A percentile compares a stretch with the other conserved stretches of the same genome.
Conservation (phyloP, 2,329 filamentous ascomycete species). For the Paecilomyces dactylethromorphus region DNA sequence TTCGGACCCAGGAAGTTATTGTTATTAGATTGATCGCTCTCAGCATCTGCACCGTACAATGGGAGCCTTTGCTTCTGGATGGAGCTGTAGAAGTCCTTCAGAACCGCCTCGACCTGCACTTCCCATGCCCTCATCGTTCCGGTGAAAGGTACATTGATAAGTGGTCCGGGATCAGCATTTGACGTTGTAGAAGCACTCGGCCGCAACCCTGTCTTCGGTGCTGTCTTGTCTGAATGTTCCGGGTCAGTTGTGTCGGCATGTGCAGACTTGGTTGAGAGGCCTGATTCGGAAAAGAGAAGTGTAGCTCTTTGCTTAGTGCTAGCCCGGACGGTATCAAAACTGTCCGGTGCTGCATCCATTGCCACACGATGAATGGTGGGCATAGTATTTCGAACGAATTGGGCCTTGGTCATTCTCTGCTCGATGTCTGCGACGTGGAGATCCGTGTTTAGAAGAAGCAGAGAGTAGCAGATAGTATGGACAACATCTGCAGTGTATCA, state of each 20-base stretch:
- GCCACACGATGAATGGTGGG: conserved; percentile 76
- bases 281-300: conserved; percentile 22
- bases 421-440: conserved; percentile 92
- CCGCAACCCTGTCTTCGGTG: not conserved
- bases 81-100: conserved; percentile 86
- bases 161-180: conserved; percentile 50
- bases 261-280: conserved; percentile 10
- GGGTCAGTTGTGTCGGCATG: conserved; percentile 1
- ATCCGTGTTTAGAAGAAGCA: conserved; percentile 93
- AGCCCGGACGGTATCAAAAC: conserved; percentile 52
- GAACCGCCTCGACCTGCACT: conserved; percentile 76
- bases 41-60: conserved; percentile 63
- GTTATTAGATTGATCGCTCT: conserved; percentile 26
- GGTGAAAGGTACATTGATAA: conserved; percentile 71
- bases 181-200: conserved; percentile 19
- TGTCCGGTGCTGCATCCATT: conserved; percentile 62
- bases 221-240: not conserved
- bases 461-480: conserved; percentile 93
- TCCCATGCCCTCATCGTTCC: conserved; percentile 79
- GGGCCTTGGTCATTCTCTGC: conserved; percentile 87
- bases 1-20: conserved; percentile 3
- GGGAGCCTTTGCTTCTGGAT: conserved; percentile 85
- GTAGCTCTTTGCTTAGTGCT: conserved; percentile 14
- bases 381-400: conserved; percentile 96
- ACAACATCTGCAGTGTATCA: conserved; percentile 65